Evolutionary conservation across 768 basidiomycete genomes (phyloP), one percentile per base, ranked within the genome.

Genomic region (Candolleomyces aberdarensis): DNA sequence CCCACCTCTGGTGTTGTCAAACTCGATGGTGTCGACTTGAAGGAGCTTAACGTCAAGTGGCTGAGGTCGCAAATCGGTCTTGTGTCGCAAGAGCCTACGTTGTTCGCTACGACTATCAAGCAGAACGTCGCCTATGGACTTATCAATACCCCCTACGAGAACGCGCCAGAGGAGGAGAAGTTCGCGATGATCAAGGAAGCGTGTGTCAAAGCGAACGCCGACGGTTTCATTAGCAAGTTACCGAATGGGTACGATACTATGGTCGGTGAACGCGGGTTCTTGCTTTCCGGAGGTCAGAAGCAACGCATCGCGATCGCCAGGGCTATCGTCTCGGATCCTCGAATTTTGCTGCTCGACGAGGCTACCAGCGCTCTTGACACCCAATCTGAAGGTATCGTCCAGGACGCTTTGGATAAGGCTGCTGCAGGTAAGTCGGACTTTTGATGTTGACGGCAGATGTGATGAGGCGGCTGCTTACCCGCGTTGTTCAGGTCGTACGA

Each of bases 321-420:
- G 41, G 88, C 89, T 3, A 89, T 91, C 65, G 88, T 92, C 50
- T 90, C 88, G 0, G 86, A 92, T 71, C 91, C 91, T 1, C 78
- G 83, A 44, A 87, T 94, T 58, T 74, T 94, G 14, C 77, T 94
- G 15, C 81, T 92, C 39, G 91, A 92, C 61, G 91, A 92, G 64
- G 89, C 87, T 17, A 92, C 90, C 0, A 85, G 83, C 59, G 91
- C 90, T 20, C 79, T 92, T 14, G 91, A 92, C 71, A 89, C 89
- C 0, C 87, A 87, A 65, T 88, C 87, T 6, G 84, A 86, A 64
- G 89, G 88, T 61, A 78, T 92, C 59, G 91, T 93, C 1, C 91
- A 92, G 72, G 87, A 92, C 69, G 91, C 91, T 20, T 69, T 92
- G 53, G 89, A 92, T 69, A 90, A 89, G 71, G 91, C 90, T 58